These are phyloP conservation scores for Cercospora zeae-maydis DNA, from an alignment of 2,329 filamentous ascomycete species.

Conservation along the genomic window DNA sequence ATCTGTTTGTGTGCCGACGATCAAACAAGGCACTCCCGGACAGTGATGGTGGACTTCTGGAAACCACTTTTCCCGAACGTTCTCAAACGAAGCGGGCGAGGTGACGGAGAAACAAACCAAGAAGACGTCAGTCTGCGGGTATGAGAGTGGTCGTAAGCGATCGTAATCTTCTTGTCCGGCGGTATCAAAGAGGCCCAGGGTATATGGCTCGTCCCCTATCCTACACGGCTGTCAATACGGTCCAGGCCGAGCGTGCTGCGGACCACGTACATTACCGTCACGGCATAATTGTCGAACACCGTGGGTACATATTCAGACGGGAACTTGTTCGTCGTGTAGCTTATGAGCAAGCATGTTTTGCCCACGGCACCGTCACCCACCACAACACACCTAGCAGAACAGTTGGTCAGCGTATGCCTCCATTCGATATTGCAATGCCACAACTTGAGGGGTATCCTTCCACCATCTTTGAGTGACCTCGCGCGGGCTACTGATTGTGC, in stretches of 20 bases:
- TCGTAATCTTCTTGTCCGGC: constrained; percentile 99
- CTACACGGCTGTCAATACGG: constrained; percentile 48
- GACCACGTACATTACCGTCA: constrained; percentile 76
- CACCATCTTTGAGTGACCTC: neutral
- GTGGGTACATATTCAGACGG: constrained; percentile 99
- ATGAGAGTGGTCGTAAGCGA: constrained; percentile 89
- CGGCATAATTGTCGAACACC: constrained; percentile 99
- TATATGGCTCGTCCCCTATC: constrained; percentile 99
- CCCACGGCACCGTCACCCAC: constrained; percentile 99
- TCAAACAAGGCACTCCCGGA: constrained; percentile 93
- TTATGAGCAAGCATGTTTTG: constrained; percentile 98
- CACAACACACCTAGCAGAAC: constrained; percentile 76
- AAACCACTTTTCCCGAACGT: constrained; percentile 99
- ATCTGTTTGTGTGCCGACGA: constrained; percentile 97
- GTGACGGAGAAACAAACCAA: constrained; percentile 98
- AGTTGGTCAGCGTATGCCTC: constrained; percentile 17
- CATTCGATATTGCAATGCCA: constrained; percentile 4
- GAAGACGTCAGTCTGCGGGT: constrained; percentile 98
- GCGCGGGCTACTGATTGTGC: neutral
- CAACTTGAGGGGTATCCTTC: constrained; percentile 7
- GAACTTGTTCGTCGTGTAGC: constrained; percentile 99
- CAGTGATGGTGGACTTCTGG: constrained; percentile 98
- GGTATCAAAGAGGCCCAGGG: constrained; percentile 94
- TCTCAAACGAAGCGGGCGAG: constrained; percentile 95
- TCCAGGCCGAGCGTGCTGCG: neutral